phyloP scores from a whole-genome alignment of 768 basidiomycete species.

The Lepiota venenata region DNA sequence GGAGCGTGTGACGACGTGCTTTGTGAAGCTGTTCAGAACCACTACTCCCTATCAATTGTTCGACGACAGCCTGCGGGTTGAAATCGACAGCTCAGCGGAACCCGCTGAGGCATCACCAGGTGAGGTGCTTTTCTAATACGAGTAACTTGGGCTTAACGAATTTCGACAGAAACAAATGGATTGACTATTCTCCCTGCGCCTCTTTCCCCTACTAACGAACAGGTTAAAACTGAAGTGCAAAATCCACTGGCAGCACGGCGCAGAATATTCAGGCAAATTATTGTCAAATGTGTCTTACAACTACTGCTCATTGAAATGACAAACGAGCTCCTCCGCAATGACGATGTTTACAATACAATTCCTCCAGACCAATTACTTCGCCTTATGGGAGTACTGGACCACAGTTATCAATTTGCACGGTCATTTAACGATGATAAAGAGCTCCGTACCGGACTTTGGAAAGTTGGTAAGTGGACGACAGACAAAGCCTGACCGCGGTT shows the following conservation, averaged over 20 bases:
- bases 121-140: conserved; percentile 17
- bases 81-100: conserved; percentile 66
- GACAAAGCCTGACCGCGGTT: background rate
- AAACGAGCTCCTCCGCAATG: conserved; percentile 90
- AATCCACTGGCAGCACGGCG: conserved; percentile 70
- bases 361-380: conserved; percentile 91
- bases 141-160: background rate
- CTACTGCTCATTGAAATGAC: conserved; percentile 95
- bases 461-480: conserved; percentile 78
- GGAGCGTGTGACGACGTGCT: conserved; percentile 90
- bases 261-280: conserved; percentile 95
- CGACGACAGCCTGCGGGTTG: conserved; percentile 85
- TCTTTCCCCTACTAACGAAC: conserved; percentile 70
- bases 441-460: conserved; percentile 94
- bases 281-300: conserved; percentile 98
- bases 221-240: conserved; percentile 41
- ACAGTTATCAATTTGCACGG: conserved; percentile 96
- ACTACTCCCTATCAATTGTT: conserved; percentile 98
- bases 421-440: conserved; percentile 99
- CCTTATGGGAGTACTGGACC: conserved; percentile 93
- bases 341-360: conserved; percentile 88
- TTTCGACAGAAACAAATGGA: conserved; percentile 52
- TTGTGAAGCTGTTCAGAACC: conserved; percentile 94
- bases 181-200: conserved; percentile 83
- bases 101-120: conserved; percentile 42